Evolutionary conservation across 106 monocot species (phyloP).

Genomic region (Triglochin maritima): DNA sequence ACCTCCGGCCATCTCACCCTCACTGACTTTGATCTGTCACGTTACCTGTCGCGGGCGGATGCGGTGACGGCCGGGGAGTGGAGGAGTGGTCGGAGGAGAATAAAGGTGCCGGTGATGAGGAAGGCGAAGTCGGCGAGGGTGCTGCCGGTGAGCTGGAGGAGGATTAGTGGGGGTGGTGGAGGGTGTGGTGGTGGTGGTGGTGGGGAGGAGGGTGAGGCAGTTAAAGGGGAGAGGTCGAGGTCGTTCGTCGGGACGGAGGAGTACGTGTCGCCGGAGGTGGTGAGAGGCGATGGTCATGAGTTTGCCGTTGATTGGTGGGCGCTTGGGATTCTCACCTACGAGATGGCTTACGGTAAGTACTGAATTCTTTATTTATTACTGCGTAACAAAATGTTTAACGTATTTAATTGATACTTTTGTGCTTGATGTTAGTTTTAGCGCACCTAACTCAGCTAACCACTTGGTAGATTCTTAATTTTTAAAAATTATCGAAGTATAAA

Average conservation of each 20-base stretch:
- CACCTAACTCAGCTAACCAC: no score
- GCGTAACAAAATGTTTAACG: no score
- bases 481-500: no score
- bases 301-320: constrained; percentile 96
- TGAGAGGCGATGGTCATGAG: constrained; percentile 73
- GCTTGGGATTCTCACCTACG: constrained; percentile 67
- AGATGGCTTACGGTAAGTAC: constrained; percentile 66
- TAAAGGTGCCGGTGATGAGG: constrained; percentile 2
- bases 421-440: no score
- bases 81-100: no score
- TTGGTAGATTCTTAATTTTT: no score
- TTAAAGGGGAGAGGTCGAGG: constrained; percentile 33
- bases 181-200: constrained; percentile 7
- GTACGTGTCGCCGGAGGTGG: constrained; percentile 90
- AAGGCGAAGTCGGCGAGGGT: constrained; percentile 63
- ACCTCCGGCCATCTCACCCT: constrained; percentile 67
- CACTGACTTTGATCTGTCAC: constrained; percentile 94
- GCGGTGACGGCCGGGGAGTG: not conserved
- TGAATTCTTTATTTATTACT: no score
- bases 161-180: constrained; percentile 8
- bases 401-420: no score
- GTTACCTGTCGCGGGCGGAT: constrained; percentile 25
- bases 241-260: constrained; percentile 97
- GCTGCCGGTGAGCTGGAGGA: constrained; percentile 43
- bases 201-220: not conserved